Evolutionary conservation across 2,329 filamentous ascomycete species (phyloP).

Genomic region (Talaromyces sp.): DNA sequence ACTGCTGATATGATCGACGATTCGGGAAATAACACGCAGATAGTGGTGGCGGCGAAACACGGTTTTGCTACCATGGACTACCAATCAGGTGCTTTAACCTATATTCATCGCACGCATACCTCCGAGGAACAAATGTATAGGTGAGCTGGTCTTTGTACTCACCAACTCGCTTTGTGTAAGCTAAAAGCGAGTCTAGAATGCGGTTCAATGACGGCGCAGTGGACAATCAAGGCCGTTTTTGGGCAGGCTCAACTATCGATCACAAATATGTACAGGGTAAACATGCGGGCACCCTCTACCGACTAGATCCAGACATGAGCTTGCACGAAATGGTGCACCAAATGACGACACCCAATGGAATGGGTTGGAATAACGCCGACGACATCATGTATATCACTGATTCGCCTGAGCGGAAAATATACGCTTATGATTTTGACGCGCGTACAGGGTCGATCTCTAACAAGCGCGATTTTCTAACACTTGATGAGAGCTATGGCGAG

Average conservation of each 20-base stretch:
- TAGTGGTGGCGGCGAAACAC: conserved; percentile 75
- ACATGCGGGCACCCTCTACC: conserved; percentile 65
- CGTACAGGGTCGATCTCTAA: conserved; percentile 63
- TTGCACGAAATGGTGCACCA: conserved; percentile 59
- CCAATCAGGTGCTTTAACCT: conserved; percentile 52
- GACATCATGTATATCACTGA: conserved; percentile 80
- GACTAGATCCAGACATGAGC: conserved; percentile 62
- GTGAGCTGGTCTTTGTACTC: conserved; percentile 30
- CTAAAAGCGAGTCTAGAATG: conserved; percentile 33
- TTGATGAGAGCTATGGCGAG: conserved; percentile 56
- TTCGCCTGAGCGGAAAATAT: conserved; percentile 67
- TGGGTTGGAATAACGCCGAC: conserved; percentile 72
- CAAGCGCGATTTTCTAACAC: conserved; percentile 68
- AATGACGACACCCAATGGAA: conserved; percentile 78
- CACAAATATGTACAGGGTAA: conserved; percentile 57
- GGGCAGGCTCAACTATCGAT: conserved; percentile 84
- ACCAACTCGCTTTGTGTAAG: not conserved
- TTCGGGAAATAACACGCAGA: conserved; percentile 48
- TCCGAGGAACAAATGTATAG: conserved; percentile 45
- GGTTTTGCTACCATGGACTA: conserved; percentile 77
- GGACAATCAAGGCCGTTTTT: conserved; percentile 77
- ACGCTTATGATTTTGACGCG: conserved; percentile 68
- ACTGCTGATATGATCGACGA: conserved; percentile 72
- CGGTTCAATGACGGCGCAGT: conserved; percentile 77
- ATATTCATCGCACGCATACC: conserved; percentile 58